Conservation (phyloP, 768 basidiomycete genomes). For the Porpolomopsis calyptriformis region DNA sequence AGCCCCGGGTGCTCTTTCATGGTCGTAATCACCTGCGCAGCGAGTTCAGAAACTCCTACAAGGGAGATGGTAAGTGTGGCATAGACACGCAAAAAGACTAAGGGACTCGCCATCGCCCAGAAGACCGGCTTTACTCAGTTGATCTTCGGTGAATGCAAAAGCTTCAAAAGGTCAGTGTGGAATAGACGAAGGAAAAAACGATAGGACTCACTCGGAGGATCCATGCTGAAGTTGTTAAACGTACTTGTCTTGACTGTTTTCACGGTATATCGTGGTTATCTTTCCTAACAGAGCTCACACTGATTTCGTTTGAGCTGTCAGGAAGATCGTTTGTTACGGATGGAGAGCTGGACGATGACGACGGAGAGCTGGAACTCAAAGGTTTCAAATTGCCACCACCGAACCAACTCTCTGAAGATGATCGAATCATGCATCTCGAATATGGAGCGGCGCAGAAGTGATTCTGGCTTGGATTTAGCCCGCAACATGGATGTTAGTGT, state of each 20-base stretch:
- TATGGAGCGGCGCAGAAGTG: slow-evolving; percentile 61
- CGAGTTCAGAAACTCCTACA: slow-evolving; percentile 2
- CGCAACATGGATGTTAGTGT: slow-evolving; percentile 78
- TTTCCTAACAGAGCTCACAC: neutral
- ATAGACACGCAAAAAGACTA: slow-evolving; percentile 11
- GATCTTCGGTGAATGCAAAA: slow-evolving; percentile 8
- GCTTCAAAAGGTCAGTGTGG: slow-evolving; percentile 10
- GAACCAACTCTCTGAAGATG: slow-evolving; percentile 45
- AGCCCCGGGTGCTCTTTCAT: slow-evolving; percentile 10
- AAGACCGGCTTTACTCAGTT: slow-evolving; percentile 9
- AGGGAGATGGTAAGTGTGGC: slow-evolving; percentile 10
- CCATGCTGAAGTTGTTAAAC: too few relatives aligned
- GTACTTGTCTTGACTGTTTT: too few relatives aligned
- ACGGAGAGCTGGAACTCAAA: slow-evolving; percentile 39
- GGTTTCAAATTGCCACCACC: slow-evolving; percentile 82
- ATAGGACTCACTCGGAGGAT: slow-evolving; percentile 3
- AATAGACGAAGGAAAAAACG: slow-evolving; percentile 8
- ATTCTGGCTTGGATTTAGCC: slow-evolving; percentile 30
- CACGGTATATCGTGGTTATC: too few relatives aligned
- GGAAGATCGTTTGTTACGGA: slow-evolving; percentile 34
- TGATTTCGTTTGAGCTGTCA: slow-evolving; percentile 37
- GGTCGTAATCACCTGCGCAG: neutral
- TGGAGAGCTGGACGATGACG: slow-evolving; percentile 24
- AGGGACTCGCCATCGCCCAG: slow-evolving; percentile 15
- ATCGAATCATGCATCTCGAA: slow-evolving; percentile 62